Evolutionary conservation across 2,329 filamentous ascomycete species (phyloP).

Genomic region (Ophiocordyceps unilateralis): DNA sequence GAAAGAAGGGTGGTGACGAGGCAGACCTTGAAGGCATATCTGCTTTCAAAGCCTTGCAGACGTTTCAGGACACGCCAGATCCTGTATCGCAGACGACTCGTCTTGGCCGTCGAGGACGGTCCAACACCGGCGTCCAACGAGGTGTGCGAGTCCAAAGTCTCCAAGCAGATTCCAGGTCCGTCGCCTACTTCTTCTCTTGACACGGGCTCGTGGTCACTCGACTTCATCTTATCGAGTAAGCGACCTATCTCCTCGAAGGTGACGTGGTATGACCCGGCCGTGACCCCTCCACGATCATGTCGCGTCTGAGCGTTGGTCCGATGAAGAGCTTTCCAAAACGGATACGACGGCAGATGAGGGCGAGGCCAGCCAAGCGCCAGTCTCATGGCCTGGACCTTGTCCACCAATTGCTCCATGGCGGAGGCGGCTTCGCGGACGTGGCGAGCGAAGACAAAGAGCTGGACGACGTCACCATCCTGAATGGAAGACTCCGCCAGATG

Average conservation of each 20-base stretch:
- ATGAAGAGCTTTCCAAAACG: slow-evolving; percentile 32
- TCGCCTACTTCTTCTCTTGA: slow-evolving; percentile 7
- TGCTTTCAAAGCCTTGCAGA: slow-evolving; percentile 38
- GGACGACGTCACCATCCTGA: slow-evolving; percentile 30
- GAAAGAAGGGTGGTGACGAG: slow-evolving; percentile 32
- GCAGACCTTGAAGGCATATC: slow-evolving; percentile 39
- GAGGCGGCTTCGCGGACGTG: slow-evolving; percentile 34
- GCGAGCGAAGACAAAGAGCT: slow-evolving; percentile 36
- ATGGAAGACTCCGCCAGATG: slow-evolving; percentile 26
- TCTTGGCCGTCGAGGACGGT: slow-evolving; percentile 14
- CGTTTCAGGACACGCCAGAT: slow-evolving; percentile 32
- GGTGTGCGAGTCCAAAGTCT: slow-evolving; percentile 13
- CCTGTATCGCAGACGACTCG: slow-evolving; percentile 23
- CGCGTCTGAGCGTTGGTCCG: slow-evolving; percentile 38
- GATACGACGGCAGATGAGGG: slow-evolving; percentile 34
- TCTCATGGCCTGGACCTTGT: slow-evolving; percentile 30
- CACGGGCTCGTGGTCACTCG: slow-evolving; percentile 17
- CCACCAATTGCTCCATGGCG: slow-evolving; percentile 26
- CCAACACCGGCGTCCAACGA: slow-evolving; percentile 21
- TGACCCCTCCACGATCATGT: slow-evolving; percentile 40
- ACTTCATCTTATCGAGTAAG: slow-evolving; percentile 25
- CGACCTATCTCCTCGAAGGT: slow-evolving; percentile 26
- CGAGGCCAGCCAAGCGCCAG: slow-evolving; percentile 19
- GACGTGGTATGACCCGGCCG: slow-evolving; percentile 30
- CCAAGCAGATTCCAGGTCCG: slow-evolving; percentile 1